Percentiles rank a stretch among this genome's conserved stretches.
Conservation (phyloP, 768 basidiomycete genomes). For the Russula compacta region DNA sequence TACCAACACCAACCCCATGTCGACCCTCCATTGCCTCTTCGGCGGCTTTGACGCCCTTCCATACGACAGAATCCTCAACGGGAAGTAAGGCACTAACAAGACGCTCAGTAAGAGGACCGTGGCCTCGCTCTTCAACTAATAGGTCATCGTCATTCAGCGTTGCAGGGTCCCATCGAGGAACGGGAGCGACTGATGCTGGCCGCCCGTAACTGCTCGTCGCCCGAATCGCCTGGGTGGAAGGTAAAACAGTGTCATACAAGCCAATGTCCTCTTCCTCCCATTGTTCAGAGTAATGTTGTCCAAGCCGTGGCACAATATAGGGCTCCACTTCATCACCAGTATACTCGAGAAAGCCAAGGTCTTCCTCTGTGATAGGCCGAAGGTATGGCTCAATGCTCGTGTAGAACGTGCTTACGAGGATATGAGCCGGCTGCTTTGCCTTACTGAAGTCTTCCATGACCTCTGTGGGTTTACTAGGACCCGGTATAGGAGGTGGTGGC, state of each 20-base stretch:
- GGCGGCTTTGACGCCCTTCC: constrained; percentile 75
- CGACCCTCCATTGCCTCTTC: constrained; percentile 81
- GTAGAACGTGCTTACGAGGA: constrained; percentile 70
- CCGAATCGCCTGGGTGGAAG: constrained; percentile 33
- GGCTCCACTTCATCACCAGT: constrained; percentile 87
- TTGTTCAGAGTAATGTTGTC: constrained; percentile 76
- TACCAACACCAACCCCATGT: constrained; percentile 64
- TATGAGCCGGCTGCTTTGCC: constrained; percentile 66
- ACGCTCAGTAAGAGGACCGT: constrained; percentile 83
- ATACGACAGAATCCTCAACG: constrained; percentile 48
- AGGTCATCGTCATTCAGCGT: constrained; percentile 67
- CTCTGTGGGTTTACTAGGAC: constrained; percentile 75
- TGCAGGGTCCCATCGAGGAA: constrained; percentile 77
- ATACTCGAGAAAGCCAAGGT: constrained; percentile 87
- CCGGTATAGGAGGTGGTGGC: constrained; percentile 56
- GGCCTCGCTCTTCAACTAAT: constrained; percentile 64
- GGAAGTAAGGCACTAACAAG: constrained; percentile 67
- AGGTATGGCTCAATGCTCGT: constrained; percentile 84
- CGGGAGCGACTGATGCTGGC: constrained; percentile 37
- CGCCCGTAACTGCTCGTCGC: constrained; percentile 26
- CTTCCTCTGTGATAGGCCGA: constrained; percentile 86
- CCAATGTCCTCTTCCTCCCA: constrained; percentile 90
- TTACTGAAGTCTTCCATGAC: constrained; percentile 88
- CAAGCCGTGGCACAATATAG: constrained; percentile 78
- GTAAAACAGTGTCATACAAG: constrained; percentile 35